Evolutionary conservation across 495 filamentous ascomycete genomes (phyloP), one percentile per base, ranked within the genome.

Genomic region (Tuber microsphaerosporum): DNA sequence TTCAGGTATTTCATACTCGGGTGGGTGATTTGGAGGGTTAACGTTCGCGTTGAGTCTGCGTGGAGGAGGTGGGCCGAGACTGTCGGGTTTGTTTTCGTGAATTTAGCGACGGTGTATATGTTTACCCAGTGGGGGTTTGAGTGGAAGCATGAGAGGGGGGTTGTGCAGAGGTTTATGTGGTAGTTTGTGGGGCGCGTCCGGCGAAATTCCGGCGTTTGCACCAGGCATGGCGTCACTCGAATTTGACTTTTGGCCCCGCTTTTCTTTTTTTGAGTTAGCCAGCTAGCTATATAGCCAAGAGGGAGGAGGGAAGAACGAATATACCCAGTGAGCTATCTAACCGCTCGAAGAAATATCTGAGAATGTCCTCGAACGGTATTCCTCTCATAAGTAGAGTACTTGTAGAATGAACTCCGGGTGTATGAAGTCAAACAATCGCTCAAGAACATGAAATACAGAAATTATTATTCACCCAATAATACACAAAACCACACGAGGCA

Each of bases 161-260:
- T 86, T 80, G 84, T 93, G 75, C 94, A 97, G 86, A 87, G 94
- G 75, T 98, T 98, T 80, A 93, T 98, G 92, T 98, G 94, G 94
- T 97, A 83, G 75, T 19, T 56, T 72, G 39, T 42, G n/a, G 14
- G 19, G 45, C 42, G 41, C 7, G 34, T 12, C 31, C 1, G 12
- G 26, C 12, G n/a, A n/a, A 26, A 5, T 61, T 2, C n/a, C 10
- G 51, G 56, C 12, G 6, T 34, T 34, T 14, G 56, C 26, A 17
- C 16, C 12, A 65, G 26, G 4, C 26, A 31, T 65, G 56, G 26
- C 56, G 26, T 65, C 56, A 65, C 56, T 65, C 56, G 56, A 65
- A 61, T 61, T 61, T 31, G 51, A 31, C 4, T n/a, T 61, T 61
- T 31, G 51, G 51, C 22, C 7, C 42, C 9, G 34, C 2, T 37